Percentiles rank a stretch among this genome's conserved stretches.
These are phyloP conservation scores for Saturnispora dispora DNA, from an alignment of 805 yeast genomes.

Conservation along the genomic window DNA sequence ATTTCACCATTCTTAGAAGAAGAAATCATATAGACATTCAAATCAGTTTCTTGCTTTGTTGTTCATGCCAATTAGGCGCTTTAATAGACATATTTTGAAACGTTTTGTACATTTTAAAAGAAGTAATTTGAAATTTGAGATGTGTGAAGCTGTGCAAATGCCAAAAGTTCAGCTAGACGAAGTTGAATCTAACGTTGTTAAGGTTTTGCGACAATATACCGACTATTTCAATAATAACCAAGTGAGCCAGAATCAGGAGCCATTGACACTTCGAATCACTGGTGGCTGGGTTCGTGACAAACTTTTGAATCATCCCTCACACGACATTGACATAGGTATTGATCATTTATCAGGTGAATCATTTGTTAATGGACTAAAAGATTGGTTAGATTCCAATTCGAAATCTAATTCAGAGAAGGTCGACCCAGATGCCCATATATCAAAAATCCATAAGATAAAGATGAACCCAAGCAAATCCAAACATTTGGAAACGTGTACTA, in stretches of 20 bases:
- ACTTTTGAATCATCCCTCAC: constrained; percentile 64
- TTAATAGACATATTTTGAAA: background rate
- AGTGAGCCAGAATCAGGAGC: constrained; percentile 8
- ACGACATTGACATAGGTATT: constrained; percentile 89
- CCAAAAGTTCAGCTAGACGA: constrained; percentile 17
- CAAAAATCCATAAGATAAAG: constrained; percentile 57
- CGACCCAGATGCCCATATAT: constrained; percentile 5
- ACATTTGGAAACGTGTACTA: constrained; percentile 94
- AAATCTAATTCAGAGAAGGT: constrained; percentile 9
- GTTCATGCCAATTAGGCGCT: constrained; percentile 6
- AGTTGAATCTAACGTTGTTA: constrained; percentile 20
- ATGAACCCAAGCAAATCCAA: constrained; percentile 93
- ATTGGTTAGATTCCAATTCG: constrained; percentile 30
- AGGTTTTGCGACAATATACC: constrained; percentile 22
- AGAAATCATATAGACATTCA: background rate
- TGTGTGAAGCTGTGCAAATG: background rate
- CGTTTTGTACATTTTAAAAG: background rate
- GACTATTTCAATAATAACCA: constrained; percentile 16
- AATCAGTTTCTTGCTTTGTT: background rate
- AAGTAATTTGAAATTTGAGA: background rate
- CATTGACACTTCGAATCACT: constrained; percentile 57
- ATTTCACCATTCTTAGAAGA: background rate
- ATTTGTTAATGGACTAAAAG: constrained; percentile 61
- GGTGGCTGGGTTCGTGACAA: constrained; percentile 99
- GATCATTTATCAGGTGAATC: constrained; percentile 78